phyloP scores from a whole-genome alignment of 345 rosid species.

The Chamaenerion angustifolium region DNA sequence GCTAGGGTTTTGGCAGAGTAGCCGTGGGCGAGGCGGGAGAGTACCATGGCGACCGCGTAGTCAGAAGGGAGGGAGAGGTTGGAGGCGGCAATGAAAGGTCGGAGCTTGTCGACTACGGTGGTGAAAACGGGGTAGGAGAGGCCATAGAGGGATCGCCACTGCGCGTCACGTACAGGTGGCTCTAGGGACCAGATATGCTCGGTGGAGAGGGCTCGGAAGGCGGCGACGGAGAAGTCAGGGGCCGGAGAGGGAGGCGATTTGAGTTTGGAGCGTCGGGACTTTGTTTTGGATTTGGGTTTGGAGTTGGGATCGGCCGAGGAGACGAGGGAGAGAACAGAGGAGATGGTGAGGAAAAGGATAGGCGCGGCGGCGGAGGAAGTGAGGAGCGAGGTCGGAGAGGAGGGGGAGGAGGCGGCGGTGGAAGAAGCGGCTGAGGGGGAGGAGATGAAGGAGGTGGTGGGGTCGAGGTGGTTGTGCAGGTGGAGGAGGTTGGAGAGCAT shows the following conservation, averaged over 20 bases:
- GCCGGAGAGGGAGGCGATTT: constrained; percentile 35
- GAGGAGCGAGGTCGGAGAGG: constrained; percentile 32
- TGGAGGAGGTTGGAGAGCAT: constrained; percentile 88
- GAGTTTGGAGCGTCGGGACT: constrained; percentile 13
- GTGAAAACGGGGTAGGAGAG: constrained; percentile 80
- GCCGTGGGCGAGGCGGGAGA: constrained; percentile 77
- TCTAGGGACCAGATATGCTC: constrained; percentile 85
- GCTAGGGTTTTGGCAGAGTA: constrained; percentile 64
- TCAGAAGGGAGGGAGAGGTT: constrained; percentile 90
- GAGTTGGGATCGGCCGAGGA: constrained; percentile 15
- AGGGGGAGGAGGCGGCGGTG: constrained; percentile 30
- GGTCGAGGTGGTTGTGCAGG: constrained; percentile 78
- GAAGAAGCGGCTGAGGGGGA: constrained; percentile 29
- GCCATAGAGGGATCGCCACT: constrained; percentile 79
- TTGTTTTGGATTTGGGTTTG: not conserved
- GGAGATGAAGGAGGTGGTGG: constrained; percentile 49
- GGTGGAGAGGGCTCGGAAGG: constrained; percentile 80
- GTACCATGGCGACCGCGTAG: constrained; percentile 91
- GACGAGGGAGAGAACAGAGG: constrained; percentile 28
- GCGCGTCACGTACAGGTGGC: constrained; percentile 75
- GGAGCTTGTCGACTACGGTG: constrained; percentile 81
- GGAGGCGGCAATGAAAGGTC: constrained; percentile 74
- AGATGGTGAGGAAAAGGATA: constrained; percentile 19
- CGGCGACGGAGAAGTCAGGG: constrained; percentile 59
- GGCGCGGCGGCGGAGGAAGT: constrained; percentile 22